Evolutionary conservation across 2,329 filamentous ascomycete genomes (phyloP).

Genomic region (Colletotrichum gigasporum): DNA sequence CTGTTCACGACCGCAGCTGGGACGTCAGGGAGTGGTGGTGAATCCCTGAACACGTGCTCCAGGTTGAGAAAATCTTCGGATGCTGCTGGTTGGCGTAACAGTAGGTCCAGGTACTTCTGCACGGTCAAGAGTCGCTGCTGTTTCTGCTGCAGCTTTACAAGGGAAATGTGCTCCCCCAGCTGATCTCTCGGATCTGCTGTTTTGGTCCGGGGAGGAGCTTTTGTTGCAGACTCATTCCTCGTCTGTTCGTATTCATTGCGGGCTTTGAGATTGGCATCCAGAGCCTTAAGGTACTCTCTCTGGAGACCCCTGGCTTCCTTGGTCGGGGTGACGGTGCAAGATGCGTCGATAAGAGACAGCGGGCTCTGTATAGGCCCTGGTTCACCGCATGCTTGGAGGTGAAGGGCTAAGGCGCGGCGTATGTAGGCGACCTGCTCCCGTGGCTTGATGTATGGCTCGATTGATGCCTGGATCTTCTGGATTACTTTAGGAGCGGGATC

Average conservation of each 20-base stretch:
- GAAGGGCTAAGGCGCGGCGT: constrained; percentile 62
- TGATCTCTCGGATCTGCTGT: constrained; percentile 27
- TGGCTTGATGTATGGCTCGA: constrained; percentile 64
- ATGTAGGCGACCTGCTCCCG: constrained; percentile 67
- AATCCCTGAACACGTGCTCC: constrained; percentile 56
- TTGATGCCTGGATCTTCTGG: constrained; percentile 50
- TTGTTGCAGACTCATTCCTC: constrained; percentile 35
- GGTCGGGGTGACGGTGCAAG: constrained; percentile 45
- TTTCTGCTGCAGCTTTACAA: constrained; percentile 62
- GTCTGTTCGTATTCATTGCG: constrained; percentile 54
- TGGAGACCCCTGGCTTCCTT: constrained; percentile 57
- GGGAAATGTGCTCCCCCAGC: constrained; percentile 61
- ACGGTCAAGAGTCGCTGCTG: constrained; percentile 59
- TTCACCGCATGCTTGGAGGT: constrained; percentile 59
- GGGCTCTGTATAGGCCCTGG: constrained; percentile 53
- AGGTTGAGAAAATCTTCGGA: constrained; percentile 59
- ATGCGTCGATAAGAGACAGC: constrained; percentile 57
- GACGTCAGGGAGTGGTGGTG: constrained; percentile 56
- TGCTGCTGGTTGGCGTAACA: constrained; percentile 63
- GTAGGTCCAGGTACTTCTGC: constrained; percentile 59
- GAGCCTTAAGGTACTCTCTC: constrained; percentile 63
- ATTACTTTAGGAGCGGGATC: constrained; percentile 45
- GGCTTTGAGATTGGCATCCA: constrained; percentile 62
- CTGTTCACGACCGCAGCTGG: constrained; percentile 62
- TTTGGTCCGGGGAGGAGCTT: constrained; percentile 24